Evolutionary conservation across 2,329 filamentous ascomycete species (phyloP), one percentile per base, ranked within the genome.

Genomic region (Epichloe aotearoae): DNA sequence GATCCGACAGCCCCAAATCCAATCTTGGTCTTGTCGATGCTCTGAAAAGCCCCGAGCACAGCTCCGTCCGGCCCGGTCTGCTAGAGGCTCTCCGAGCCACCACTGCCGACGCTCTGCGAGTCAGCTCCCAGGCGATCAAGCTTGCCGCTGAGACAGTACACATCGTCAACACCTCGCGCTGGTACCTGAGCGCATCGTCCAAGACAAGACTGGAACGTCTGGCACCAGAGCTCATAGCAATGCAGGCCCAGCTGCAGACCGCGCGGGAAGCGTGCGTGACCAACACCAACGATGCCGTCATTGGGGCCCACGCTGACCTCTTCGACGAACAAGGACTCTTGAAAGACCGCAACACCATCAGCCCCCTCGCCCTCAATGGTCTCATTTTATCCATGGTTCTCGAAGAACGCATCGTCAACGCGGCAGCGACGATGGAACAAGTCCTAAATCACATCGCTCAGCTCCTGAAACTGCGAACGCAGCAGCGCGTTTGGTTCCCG

Each of bases 381-480:
- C 62, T 76, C n/a, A 61, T 73, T 2, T 54, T 73, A 3, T 65
- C 66, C 14, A 73, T 76, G 69, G 69, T 74, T 4, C 62, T 73
- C 7, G 71, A 75, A 49, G 72, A 75, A 57, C 64, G 69, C 14
- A 62, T 74, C 5, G 53, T 57, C 15, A 59, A 47, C 5, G 51
- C 55, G n/a, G 56, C 57, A 0, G 45, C 30, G 0, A 57, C 63
- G 0, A 60, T 65, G 5, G 65, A 71, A 38, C 52, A 53, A 1
- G 53, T 75, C 0, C 56, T 75, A 0, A 58, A 61, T 4, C 61
- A 67, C 12, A 58, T 74, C 2, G 54, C 66, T 0, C 56, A 61
- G 0, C 61, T 73, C 2, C 64, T 70, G 6, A 58, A 64, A 19
- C 57, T 60, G 3, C 66, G 68, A 12, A 66, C 62, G 1, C 57